Evolutionary conservation across 495 filamentous ascomycete genomes (phyloP), one percentile per base, ranked within the genome.

Genomic region (Cercophora sp.): DNA sequence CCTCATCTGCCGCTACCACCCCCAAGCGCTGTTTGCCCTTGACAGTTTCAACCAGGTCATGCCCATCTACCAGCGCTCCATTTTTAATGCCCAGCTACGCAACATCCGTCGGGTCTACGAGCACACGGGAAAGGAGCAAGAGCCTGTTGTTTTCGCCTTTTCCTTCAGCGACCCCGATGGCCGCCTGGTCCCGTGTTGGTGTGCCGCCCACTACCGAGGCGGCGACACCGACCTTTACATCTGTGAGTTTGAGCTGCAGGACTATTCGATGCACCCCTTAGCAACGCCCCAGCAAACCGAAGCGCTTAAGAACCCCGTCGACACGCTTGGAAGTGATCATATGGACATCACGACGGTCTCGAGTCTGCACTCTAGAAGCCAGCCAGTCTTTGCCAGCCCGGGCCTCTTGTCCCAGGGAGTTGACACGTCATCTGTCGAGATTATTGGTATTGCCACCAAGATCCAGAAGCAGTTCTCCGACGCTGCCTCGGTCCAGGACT

Each of bases 171-270:
- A 62, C 34, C 53, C 57, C 20, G 48, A 45, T 4, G 57, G 60
- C 5, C 54, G 48, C 4, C 13, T 62, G 18, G 34, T 62, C 16
- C 60, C 57, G 1, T 59, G 57, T 22, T 62, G 60, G 60, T 62
- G 60, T 15, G 60, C 60, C 8, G 60, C 57, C 13, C 60, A 62
- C 34, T 62, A 62, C 35, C 45, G 56, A 5, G 57, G 53, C 15
- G 39, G 53, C 8, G 39, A 54, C 3, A 15, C 31, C 18, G 57
- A 57, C 35, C 52, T 62, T 11, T 62, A 57, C 10, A 19, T 62
- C n/a, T 62, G 60, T 47, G 60, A 62, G 27, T 62, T 62, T n/a
- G 60, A 62, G 35, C 41, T 62, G 23, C 60, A 62, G 23, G 57
- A 62, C 31, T 59, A 54, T 37, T 51, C 49, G 29, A 35, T 45